Percentiles rank a stretch among this genome's conserved stretches.
Conservation (phyloP, 257 asterid species). For the Plantago ovata region DNA sequence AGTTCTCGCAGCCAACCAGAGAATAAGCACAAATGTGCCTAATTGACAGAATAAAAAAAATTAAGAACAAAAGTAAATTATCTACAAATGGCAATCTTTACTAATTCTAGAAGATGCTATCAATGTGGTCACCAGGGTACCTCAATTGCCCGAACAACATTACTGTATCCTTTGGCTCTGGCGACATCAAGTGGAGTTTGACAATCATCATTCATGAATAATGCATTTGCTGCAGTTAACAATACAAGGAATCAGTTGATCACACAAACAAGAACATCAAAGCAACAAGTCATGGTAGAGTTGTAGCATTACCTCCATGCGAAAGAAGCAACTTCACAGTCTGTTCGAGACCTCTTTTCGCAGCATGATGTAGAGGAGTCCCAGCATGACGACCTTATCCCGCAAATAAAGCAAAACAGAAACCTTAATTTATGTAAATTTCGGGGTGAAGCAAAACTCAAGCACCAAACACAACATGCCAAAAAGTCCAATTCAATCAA, state of each 20-base stretch:
- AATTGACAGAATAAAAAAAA: conserved; percentile 28
- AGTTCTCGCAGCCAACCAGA: conserved; percentile 89
- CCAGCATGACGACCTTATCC: conserved; percentile 82
- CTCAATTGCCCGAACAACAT: conserved; percentile 88
- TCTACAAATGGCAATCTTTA: not conserved
- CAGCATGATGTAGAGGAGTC: conserved; percentile 97
- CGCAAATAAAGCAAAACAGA: conserved; percentile 7
- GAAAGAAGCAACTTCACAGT: conserved; percentile 86
- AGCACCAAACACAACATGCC: not conserved
- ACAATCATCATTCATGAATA: conserved; percentile 79
- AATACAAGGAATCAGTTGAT: conserved; percentile 15
- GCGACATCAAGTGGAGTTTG: conserved; percentile 97
- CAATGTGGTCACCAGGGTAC: conserved; percentile 30
- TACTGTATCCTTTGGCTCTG: conserved; percentile 73
- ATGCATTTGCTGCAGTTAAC: conserved; percentile 68
- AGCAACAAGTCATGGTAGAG: conserved; percentile 1
- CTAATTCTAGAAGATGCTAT: not conserved
- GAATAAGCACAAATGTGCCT: conserved; percentile 77
- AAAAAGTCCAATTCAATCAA: too few species aligned
- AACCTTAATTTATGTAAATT: not conserved
- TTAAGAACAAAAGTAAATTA: not conserved
- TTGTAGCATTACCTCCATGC: conserved; percentile 61
- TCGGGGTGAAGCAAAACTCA: not conserved
- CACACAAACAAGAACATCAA: conserved; percentile 9
- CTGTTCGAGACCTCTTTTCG: conserved; percentile 89